Evolutionary conservation across 1,284 basidiomycete species (phyloP), one percentile per base, ranked within the genome.

Genomic region (Leccinum fallax): DNA sequence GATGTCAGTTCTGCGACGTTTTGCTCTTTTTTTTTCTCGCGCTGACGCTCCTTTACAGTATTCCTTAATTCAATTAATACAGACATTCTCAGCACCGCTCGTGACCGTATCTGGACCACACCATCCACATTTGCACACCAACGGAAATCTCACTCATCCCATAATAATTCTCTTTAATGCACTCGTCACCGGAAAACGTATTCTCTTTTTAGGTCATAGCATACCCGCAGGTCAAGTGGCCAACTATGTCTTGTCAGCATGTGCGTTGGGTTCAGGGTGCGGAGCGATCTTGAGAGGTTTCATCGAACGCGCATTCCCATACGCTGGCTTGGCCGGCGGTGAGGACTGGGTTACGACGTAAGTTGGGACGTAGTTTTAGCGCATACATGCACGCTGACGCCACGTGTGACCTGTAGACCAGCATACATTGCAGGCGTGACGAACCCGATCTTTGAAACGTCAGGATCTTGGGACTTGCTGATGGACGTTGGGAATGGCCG

Each of bases 361-460:
- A 76, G 91, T 80, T 1, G 51, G 40, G 58, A 51, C 36, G 55
- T 56, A 34, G 10, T 53, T 62, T 26, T 19, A 51, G 19, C 15
- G 24, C 24, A 16, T 15, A 32, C 26, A 24, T 30, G 13, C 10
- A 28, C 21, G 40, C 53, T 67, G 56, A 74, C 59, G 57, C 53
- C 53, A 56, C 19, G 60, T 56, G 55, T 16, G 15, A 21, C 24
- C 24, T 55, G 38, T 63, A 93, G 92, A 55, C 87, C 92, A 5
- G 95, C 93, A 11, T 99, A 91, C 74, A 95, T 99, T 60, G 96
- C 95, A 5, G 96, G 96, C 3, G 95, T 98, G 2, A 97, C 94
- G 4, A 98, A 99, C 71, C 96, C 96, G 1, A 94, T 97, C 34
- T 98, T 98, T 74, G 94, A 96, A 70, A 84, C 91, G 8, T 85